A percentile compares a stretch with the other conserved stretches of the same genome.
Evolutionary conservation across 352 stramenopile species (phyloP).

Genomic region (Phytopythium oedochilum): DNA sequence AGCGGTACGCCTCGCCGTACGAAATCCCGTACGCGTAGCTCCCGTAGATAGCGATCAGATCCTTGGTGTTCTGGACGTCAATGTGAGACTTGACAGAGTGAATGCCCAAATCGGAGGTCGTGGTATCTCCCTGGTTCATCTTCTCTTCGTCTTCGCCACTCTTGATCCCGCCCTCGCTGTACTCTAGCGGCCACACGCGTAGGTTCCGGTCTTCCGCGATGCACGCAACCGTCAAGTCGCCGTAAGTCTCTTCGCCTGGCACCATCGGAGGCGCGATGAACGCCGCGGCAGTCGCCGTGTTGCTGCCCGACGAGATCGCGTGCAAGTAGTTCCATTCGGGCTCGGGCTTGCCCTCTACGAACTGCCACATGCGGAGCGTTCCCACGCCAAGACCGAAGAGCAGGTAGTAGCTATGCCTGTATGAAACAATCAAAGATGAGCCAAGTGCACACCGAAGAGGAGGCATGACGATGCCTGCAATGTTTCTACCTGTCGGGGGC

Average conservation of each 20-base stretch:
- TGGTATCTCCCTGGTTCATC: slow-evolving; percentile 13
- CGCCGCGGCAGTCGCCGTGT: slow-evolving; percentile 44
- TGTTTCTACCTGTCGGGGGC: slow-evolving; percentile 6
- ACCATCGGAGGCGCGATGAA: slow-evolving; percentile 39
- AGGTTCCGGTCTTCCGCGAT: slow-evolving; percentile 56
- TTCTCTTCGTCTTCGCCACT: slow-evolving; percentile 20
- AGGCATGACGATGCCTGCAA: background rate
- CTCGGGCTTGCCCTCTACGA: slow-evolving; percentile 31
- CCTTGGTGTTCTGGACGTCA: slow-evolving; percentile 55
- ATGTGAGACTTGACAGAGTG: slow-evolving; percentile 51
- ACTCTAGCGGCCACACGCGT: slow-evolving; percentile 62
- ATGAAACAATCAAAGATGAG: background rate
- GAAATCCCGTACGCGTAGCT: slow-evolving; percentile 64
- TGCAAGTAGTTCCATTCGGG: slow-evolving; percentile 53
- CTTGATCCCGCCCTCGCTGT: slow-evolving; percentile 8
- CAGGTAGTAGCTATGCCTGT: slow-evolving; percentile 49
- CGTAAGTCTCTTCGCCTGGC: slow-evolving; percentile 1
- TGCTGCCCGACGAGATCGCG: slow-evolving; percentile 41
- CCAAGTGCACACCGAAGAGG: background rate
- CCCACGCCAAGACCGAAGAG: slow-evolving; percentile 68
- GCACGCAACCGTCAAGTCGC: slow-evolving; percentile 35
- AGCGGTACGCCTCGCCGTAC: slow-evolving; percentile 59
- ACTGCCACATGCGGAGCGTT: slow-evolving; percentile 72
- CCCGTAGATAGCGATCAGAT: slow-evolving; percentile 53
- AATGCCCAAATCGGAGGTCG: slow-evolving; percentile 2